Evolutionary conservation across 768 basidiomycete species (phyloP), one percentile per base, ranked within the genome.

Genomic region (Boletus bicolor): DNA sequence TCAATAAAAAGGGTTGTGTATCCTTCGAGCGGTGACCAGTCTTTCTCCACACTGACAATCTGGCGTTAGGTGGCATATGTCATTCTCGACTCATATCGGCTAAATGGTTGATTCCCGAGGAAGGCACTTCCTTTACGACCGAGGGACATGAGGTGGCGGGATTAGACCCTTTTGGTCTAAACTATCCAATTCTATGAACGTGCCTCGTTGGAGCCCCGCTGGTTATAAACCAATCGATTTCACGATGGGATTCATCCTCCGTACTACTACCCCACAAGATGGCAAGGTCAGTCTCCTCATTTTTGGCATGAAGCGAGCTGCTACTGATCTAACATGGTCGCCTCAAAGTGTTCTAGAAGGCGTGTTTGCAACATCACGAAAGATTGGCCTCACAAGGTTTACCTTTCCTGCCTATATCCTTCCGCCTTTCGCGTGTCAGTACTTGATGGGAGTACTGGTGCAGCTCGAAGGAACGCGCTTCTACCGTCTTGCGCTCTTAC

Each of bases 401-500:
- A 24, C 73, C 74, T 61, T 59, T 67, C 35, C 59, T 4, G 68
- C 66, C 9, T 70, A 75, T 51, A 57, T 82, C 42, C 53, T 79
- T 10, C 81, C 80, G 1, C 67, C 77, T 19, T 30, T 79, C 0
- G 51, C 76, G 10, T 71, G 71, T 52, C 79, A 81, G 61, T 82
- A 80, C 68, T 64, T 68, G 12, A 79, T 79, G 47, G 83, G 79
- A 4, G 68, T 82, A 24, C 75, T 86, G 37, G 79, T 83, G 17
- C 71, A 81, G 44, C 66, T 78, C 68, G 68, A 46, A 79, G 82
- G 12, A 66, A 77, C 56, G 2, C 51, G 44, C 9, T 55, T 65
- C 6, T 65, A 79, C 54, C 80, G 84, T 38, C 49, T 82, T 44
- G 77, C 79, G 1, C 49, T 83, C 21, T 68, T 84, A 4, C 81